phyloP scores from a whole-genome alignment of 805 yeast species.

The Blastobotrys parvus region DNA sequence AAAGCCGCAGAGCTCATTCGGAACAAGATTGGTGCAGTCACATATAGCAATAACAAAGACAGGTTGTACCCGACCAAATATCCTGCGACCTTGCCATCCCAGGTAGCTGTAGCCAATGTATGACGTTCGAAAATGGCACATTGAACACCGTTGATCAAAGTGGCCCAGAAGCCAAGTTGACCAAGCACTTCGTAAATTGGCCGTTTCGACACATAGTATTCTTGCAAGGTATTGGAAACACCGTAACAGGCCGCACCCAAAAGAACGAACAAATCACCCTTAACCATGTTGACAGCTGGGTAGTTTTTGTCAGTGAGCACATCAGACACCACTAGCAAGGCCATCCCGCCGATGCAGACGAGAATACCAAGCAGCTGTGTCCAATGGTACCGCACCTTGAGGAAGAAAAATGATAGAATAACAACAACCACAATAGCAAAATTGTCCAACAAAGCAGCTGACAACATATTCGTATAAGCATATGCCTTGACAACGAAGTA shows the following conservation, averaged over 20 bases:
- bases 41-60: conserved; percentile 32
- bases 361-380: conserved; percentile 34
- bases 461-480: conserved; percentile 34
- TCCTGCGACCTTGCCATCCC: conserved; percentile 35
- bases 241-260: conserved; percentile 40
- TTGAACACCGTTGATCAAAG: conserved; percentile 37
- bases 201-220: conserved; percentile 36
- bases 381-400: conserved; percentile 40
- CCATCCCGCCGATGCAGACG: conserved; percentile 36
- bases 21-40: conserved; percentile 36
- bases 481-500: conserved; percentile 39
- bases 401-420: conserved; percentile 32
- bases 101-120: conserved; percentile 29
- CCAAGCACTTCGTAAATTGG: conserved; percentile 39
- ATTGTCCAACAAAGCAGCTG: conserved; percentile 37
- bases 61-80: conserved; percentile 37
- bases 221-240: conserved; percentile 36
- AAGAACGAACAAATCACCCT: conserved; percentile 37
- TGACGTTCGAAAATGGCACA: conserved; percentile 36
- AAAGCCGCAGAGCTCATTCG: conserved; percentile 40
- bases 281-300: conserved; percentile 32
- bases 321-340: conserved; percentile 34
- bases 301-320: conserved; percentile 34
- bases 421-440: conserved; percentile 40
- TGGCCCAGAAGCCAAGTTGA: conserved; percentile 36